Conservation (phyloP, 176 grass and related monocot species). For the maize (Zea mays) region DNA sequence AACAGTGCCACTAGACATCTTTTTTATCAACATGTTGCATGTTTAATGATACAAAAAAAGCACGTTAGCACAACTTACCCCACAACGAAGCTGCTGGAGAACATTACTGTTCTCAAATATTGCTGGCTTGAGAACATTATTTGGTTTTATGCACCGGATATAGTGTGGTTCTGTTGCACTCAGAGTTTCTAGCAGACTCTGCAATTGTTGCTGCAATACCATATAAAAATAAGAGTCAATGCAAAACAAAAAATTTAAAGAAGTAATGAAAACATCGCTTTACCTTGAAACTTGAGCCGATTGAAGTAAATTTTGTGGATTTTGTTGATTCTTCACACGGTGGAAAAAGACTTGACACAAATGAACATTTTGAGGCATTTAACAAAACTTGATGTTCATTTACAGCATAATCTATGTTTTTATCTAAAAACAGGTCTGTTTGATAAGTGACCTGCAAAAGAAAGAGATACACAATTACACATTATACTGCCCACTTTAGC, state of each 20-base stretch:
- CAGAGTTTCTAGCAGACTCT: conserved; percentile 84
- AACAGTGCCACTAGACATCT: background rate
- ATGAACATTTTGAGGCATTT: conserved; percentile 75
- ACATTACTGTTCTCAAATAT: conserved; percentile 93
- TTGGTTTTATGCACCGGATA: conserved; percentile 88
- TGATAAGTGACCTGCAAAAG: conserved; percentile 81
- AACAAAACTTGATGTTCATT: conserved; percentile 88
- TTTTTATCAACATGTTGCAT: background rate
- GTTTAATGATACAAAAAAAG: conserved; percentile 33
- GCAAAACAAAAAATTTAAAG: background rate
- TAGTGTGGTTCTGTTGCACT: conserved; percentile 92
- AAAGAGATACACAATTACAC: conserved; percentile 21
- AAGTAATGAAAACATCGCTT: background rate
- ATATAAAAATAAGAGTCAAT: conserved; percentile 30
- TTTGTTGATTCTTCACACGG: conserved; percentile 83
- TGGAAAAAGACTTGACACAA: conserved; percentile 91
- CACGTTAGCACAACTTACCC: conserved; percentile 49
- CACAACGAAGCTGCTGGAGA: conserved; percentile 92
- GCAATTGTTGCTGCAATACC: conserved; percentile 90
- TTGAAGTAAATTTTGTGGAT: conserved; percentile 89
- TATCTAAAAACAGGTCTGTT: conserved; percentile 89
- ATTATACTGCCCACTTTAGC: conserved; percentile 8
- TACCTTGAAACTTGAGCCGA: conserved; percentile 94
- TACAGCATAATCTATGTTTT: conserved; percentile 98
- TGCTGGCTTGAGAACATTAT: conserved; percentile 84